These are phyloP conservation scores for Oxalis stricta DNA, from an alignment of 441 rosid genomes.

Conservation along the genomic window DNA sequence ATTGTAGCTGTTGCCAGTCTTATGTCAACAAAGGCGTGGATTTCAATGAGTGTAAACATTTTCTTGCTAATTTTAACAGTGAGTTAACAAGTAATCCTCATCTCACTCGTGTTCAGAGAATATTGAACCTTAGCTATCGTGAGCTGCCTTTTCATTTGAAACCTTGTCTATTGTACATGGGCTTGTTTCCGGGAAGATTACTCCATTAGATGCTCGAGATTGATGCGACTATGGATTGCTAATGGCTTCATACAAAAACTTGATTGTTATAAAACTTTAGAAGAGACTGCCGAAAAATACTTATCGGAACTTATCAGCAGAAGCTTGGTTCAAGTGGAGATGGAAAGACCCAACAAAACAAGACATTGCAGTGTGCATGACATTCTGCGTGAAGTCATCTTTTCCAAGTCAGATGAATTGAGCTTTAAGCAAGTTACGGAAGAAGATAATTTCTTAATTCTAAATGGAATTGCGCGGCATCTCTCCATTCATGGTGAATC, in stretches of 20 bases:
- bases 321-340: not conserved
- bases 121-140: not conserved
- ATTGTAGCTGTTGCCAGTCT: slow-evolving; percentile 1
- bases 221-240: not conserved
- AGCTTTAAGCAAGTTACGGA: not conserved
- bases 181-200: not conserved
- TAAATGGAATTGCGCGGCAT: not conserved
- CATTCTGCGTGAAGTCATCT: slow-evolving; percentile 1
- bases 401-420: not conserved
- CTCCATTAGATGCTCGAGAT: not conserved
- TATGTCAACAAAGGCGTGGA: not conserved
- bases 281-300: not conserved
- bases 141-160: slow-evolving; percentile 1
- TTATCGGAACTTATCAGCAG: not conserved
- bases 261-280: not conserved
- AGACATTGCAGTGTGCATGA: slow-evolving; percentile 4
- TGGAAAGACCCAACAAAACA: not conserved
- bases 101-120: not conserved
- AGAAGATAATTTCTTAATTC: not conserved
- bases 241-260: not conserved
- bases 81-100: not conserved
- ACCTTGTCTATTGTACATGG: slow-evolving; percentile 3
- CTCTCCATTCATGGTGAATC: not conserved
- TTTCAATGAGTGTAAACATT: not conserved
- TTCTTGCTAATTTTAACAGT: not conserved